Evolutionary conservation across 129 eudicot species (phyloP), one percentile per base, ranked within the genome.

Genomic region (Flaveria bidentis): DNA sequence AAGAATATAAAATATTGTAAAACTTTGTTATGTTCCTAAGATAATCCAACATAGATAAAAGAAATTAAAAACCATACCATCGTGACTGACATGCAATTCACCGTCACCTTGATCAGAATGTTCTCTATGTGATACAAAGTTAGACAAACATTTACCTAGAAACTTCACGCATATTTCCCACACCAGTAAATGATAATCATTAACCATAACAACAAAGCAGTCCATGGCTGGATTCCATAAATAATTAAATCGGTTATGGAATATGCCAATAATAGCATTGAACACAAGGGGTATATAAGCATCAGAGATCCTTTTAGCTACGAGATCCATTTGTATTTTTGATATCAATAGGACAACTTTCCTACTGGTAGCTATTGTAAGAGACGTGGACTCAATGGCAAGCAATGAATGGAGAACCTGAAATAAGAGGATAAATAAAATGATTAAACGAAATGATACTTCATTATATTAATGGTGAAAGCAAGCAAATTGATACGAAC

Each of bases 151-250:
- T 47, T 78, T 80, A 18, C 87, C 91, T 55, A 94, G 85, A 82
- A 70, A 81, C 74, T 68, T 57, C 63, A 84, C 6, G 77, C 83
- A 94, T 74, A 72, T 74, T 65, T 86, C 92, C 98, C 97, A 94
- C 30, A 88, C 83, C 52, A 75, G 58, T 30, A 61, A 73, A 80
- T 60, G 81, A 77, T 88, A 86, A 56, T 79, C 76, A 78, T 87
- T 74, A 53, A 94, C 67, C 28, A 87, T 75, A 46, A 74, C 83
- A 10, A 87, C 79, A 53, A 94, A 81, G 79, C 93, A 94, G 56
- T 94, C 96, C 68, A 80, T 55, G 36, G 98, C 93, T 49, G 98
- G 91, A 78, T 73, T 80, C 91, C 96, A 91, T 52, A 94, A 46
- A 79, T 77, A 64, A 82, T 79, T 87, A 77, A 88, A 94, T 64